Base-by-base conservation (phyloP, 352 stramenopile genomes). In the Plasmopara viticola region DNA sequence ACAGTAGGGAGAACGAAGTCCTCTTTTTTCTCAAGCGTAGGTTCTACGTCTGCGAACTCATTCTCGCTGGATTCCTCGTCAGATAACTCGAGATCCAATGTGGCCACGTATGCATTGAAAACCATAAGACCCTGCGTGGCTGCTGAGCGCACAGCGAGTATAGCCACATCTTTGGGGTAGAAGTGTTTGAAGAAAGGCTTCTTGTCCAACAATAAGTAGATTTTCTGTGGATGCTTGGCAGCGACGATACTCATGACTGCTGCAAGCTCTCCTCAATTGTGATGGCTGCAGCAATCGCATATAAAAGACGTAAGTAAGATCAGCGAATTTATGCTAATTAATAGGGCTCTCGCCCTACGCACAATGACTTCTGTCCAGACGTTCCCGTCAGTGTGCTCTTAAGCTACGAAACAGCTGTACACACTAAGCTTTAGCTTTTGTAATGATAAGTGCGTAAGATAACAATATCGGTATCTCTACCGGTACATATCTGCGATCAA, bases 131-230 rank as follows among this genome's bases (percentile, higher is more conserved):
- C 79, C 53, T 90, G 82, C 45, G 86, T 81, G 49, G 72, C 66
- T 6, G 71, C 65, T 7, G 74, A 83, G 17, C 81, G 72, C 48
- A 82, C 59, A 12, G 77, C 77, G 43, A 80, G 72, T 49, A 93
- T 76, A 25, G 80, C 70, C 28, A 90, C 60, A 61, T 86, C 70
- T 35, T 69, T 70, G 25, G 74, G 66, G 60, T 89, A 78, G 49
- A 93, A 89, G 56, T 93, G 82, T 58, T 88, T 84, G 50, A 86
- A 86, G 55, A 78, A 93, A 42, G 82, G 77, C 63, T 93, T 93
- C 66, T 93, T 87, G 67, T 93, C 82, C 63, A 56, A 79, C 60
- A 93, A 15, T 17, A 20, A 35, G 64, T 90, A 90, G 55, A 76
- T 66, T 62, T 84, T 84, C 49, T 80, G 73, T 45, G 42, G 53